Percentiles rank a stretch among this genome's conserved stretches.
phyloP scores from a whole-genome alignment of 164 flowering plant genomes.

The Magnolia sinica region DNA sequence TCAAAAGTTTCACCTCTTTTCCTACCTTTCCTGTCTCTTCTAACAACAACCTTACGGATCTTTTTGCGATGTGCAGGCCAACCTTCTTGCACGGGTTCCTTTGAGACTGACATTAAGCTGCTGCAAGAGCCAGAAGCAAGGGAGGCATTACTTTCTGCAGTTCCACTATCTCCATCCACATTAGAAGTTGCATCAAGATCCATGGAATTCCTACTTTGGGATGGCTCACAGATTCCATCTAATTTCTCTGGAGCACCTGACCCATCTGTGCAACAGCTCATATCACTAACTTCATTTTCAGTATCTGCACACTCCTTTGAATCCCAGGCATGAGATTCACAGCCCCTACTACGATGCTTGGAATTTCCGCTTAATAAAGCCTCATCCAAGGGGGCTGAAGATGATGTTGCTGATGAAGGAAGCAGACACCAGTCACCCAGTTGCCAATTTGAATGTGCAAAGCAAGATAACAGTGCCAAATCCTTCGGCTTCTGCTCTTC shows the following conservation, averaged over 20 bases:
- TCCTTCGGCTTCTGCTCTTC: constrained; percentile 89
- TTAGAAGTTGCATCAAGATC: constrained; percentile 34
- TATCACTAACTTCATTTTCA: constrained; percentile 3
- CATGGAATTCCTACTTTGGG: constrained; percentile 20
- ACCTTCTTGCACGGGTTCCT: constrained; percentile 55
- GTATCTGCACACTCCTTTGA: background rate
- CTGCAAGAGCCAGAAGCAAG: constrained; percentile 41
- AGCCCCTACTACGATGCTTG: constrained; percentile 27
- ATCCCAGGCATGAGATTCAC: background rate
- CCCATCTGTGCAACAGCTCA: constrained; percentile 5
- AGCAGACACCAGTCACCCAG: constrained; percentile 94
- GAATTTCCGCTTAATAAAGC: constrained; percentile 26
- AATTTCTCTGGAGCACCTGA: constrained; percentile 32
- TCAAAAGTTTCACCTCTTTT: constrained; percentile 81
- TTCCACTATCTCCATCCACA: constrained; percentile 30
- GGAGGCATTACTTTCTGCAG: constrained; percentile 21
- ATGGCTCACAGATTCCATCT: constrained; percentile 14
- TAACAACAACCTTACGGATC: constrained; percentile 64
- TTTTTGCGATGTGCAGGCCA: constrained; percentile 79
- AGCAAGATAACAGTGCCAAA: constrained; percentile 74
- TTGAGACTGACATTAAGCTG: constrained; percentile 46
- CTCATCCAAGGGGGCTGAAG: constrained; percentile 32
- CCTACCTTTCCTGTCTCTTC: constrained; percentile 65
- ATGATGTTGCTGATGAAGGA: constrained; percentile 35
- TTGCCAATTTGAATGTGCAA: constrained; percentile 92